Percentiles rank a stretch among this genome's conserved stretches.
Conservation (phyloP, 768 basidiomycete genomes). For the Gymnopilus dilepis region DNA sequence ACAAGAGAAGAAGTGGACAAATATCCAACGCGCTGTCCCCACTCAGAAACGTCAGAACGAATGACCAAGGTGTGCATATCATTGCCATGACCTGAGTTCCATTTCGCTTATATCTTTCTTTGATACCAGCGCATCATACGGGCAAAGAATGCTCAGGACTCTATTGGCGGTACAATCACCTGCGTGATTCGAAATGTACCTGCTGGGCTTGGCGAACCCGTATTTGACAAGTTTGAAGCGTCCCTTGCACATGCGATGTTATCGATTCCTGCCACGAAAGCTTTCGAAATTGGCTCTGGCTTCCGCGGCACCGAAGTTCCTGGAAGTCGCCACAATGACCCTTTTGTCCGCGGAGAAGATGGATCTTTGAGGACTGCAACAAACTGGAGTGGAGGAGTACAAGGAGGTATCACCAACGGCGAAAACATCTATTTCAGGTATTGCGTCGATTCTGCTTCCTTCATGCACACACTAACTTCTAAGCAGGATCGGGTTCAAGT, state of each 20-base stretch:
- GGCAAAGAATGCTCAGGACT: slow-evolving; percentile 89
- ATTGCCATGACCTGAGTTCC: not conserved
- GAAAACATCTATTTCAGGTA: slow-evolving; percentile 98
- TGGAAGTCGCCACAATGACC: slow-evolving; percentile 93
- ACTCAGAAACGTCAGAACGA: slow-evolving; percentile 82
- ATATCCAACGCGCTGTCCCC: slow-evolving; percentile 88
- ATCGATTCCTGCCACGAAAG: slow-evolving; percentile 98
- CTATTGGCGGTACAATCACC: slow-evolving; percentile 97
- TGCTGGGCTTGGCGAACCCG: slow-evolving; percentile 92
- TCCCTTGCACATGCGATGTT: slow-evolving; percentile 97
- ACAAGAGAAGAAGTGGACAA: slow-evolving; percentile 90
- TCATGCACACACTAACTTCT: not conserved
- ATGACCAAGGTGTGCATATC: slow-evolving; percentile 77
- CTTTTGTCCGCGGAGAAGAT: slow-evolving; percentile 67
- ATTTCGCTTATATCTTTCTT: not conserved
- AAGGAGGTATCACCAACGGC: slow-evolving; percentile 97
- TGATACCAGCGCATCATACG: slow-evolving; percentile 81
- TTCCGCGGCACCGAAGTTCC: slow-evolving; percentile 94
- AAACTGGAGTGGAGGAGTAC: slow-evolving; percentile 97
- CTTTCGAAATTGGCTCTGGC: slow-evolving; percentile 96
- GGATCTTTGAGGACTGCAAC: slow-evolving; percentile 83
- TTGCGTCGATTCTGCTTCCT: not conserved
- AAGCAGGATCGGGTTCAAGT: slow-evolving; percentile 92
- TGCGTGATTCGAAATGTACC: slow-evolving; percentile 94
- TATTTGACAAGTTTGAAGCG: slow-evolving; percentile 98